A percentile compares a stretch with the other conserved stretches of the same genome.
Evolutionary conservation across 768 basidiomycete species (phyloP).

Genomic region (Boletales sp.): DNA sequence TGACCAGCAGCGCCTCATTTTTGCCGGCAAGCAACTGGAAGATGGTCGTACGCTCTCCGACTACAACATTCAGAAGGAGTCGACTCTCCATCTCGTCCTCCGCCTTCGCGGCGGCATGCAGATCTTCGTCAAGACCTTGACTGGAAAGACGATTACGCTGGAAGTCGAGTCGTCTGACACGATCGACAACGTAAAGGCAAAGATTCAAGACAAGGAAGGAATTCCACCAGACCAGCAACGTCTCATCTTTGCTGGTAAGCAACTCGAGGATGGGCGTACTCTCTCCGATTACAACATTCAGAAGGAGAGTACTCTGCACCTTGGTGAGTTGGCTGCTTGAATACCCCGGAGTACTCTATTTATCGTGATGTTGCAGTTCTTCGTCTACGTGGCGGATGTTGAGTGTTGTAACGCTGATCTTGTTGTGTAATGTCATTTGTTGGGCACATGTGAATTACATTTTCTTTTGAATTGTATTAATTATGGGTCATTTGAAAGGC

Average conservation of each 20-base stretch:
- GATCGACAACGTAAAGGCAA: conserved; percentile 73
- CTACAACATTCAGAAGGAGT: conserved; percentile 84
- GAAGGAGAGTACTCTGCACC: conserved; percentile 69
- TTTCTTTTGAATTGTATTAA: no score
- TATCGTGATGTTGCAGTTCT: conserved; percentile 41
- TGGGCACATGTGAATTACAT: background rate
- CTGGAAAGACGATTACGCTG: conserved; percentile 74
- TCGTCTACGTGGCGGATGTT: conserved; percentile 77
- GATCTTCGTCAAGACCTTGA: conserved; percentile 68
- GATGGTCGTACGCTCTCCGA: conserved; percentile 87
- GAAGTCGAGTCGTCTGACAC: conserved; percentile 77
- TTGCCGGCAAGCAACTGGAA: conserved; percentile 92
- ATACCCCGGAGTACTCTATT: no score
- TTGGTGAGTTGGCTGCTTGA: conserved; percentile 30
- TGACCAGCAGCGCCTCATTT: conserved; percentile 87
- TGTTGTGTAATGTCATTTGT: conserved; percentile 2
- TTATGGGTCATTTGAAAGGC: no score
- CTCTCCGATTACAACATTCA: conserved; percentile 77
- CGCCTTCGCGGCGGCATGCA: conserved; percentile 73
- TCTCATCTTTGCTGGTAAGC: conserved; percentile 79
- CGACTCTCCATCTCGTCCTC: conserved; percentile 70
- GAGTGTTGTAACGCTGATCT: conserved; percentile 3
- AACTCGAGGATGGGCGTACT: conserved; percentile 75
- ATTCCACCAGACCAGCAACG: conserved; percentile 78
- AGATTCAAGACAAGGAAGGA: conserved; percentile 80